A percentile compares a stretch with the other conserved stretches of the same genome.
phyloP scores from a whole-genome alignment of 202 grass and related monocot genomes.

The Digitaria exilis region DNA sequence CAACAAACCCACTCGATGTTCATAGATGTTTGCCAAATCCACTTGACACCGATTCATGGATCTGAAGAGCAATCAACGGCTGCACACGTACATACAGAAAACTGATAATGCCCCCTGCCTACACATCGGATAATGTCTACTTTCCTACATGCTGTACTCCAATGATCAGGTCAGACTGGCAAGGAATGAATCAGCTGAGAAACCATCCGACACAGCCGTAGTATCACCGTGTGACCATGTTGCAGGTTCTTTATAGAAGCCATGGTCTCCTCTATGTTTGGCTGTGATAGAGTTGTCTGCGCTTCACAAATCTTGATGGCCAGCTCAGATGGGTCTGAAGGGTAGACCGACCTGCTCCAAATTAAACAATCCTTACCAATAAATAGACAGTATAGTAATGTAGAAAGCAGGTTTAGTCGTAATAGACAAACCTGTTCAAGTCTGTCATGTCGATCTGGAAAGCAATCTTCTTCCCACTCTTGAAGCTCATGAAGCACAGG shows the following conservation, averaged over 20 bases:
- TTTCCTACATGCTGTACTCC: not conserved
- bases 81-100: not conserved
- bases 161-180: slow-evolving; percentile 1
- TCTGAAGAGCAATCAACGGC: not conserved
- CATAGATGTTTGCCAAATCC: not conserved
- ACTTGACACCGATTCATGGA: not conserved
- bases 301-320: slow-evolving; percentile 51
- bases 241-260: slow-evolving; percentile 55
- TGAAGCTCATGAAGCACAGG: slow-evolving; percentile 69
- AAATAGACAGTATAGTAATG: slow-evolving; percentile 4
- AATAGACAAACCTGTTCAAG: slow-evolving; percentile 67
- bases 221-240: slow-evolving; percentile 49
- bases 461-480: slow-evolving; percentile 53
- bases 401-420: slow-evolving; percentile 2
- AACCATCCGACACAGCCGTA: slow-evolving; percentile 64
- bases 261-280: slow-evolving; percentile 32
- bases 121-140: not conserved
- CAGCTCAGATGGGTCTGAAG: slow-evolving; percentile 70
- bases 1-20: not conserved
- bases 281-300: slow-evolving; percentile 58
- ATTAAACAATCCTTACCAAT: slow-evolving; percentile 27
- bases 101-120: not conserved
- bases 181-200: slow-evolving; percentile 46
- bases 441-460: slow-evolving; percentile 72
- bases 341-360: slow-evolving; percentile 71